Conservation (phyloP, 805 yeast species). For the Spathaspora gorwiae region DNA sequence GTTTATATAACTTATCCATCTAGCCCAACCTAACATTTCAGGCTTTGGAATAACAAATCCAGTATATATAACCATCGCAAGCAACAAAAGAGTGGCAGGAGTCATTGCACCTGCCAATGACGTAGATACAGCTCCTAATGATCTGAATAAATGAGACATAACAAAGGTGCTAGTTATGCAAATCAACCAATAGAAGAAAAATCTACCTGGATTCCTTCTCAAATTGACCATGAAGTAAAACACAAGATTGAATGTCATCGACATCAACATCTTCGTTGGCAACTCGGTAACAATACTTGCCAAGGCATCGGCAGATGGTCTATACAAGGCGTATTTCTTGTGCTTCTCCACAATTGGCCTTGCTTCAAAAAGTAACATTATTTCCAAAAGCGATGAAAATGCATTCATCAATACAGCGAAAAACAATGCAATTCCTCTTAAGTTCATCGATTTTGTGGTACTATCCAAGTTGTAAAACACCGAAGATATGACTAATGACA, state of each 20-base stretch:
- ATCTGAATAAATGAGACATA: constrained; percentile 37
- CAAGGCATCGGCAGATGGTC: constrained; percentile 69
- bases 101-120: constrained; percentile 39
- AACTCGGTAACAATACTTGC: constrained; percentile 56
- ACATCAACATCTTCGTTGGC: constrained; percentile 48
- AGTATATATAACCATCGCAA: constrained; percentile 53
- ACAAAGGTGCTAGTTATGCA: constrained; percentile 27
- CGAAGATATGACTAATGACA: constrained; percentile 59
- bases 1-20: constrained; percentile 41
- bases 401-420: constrained; percentile 57
- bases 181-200: constrained; percentile 37
- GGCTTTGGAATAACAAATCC: constrained; percentile 41
- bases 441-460: constrained; percentile 51
- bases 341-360: constrained; percentile 68
- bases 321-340: too few relatives aligned
- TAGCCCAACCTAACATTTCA: constrained; percentile 60
- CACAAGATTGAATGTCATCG: constrained; percentile 24
- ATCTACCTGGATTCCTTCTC: constrained; percentile 47
- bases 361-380: constrained; percentile 51
- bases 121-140: constrained; percentile 38
- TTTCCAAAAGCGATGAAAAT: constrained; percentile 54
- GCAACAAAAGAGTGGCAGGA: constrained; percentile 40
- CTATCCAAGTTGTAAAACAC: constrained; percentile 48
- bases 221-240: too few relatives aligned
- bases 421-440: constrained; percentile 60